Percentiles rank a stretch among this genome's conserved stretches.
phyloP scores from a whole-genome alignment of 441 rosid genomes.

The Oxalis stricta region DNA sequence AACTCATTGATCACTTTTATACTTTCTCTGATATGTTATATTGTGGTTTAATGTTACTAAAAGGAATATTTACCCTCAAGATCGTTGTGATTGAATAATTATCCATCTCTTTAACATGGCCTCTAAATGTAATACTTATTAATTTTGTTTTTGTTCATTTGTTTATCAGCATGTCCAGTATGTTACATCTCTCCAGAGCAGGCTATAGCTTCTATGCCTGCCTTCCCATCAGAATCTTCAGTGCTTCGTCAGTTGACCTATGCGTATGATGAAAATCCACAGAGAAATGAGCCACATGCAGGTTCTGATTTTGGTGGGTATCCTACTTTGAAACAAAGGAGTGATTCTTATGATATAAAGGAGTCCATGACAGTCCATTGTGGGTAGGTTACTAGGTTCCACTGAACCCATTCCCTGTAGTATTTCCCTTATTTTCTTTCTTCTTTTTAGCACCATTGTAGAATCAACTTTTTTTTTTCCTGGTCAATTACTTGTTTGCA shows the following conservation, averaged over 20 bases:
- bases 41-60: too few relatives aligned
- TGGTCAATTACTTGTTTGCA: constrained; percentile 4
- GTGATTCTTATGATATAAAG: constrained; percentile 43
- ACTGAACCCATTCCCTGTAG: background rate
- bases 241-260: constrained; percentile 45
- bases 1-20: too few relatives aligned
- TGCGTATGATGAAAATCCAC: constrained; percentile 35
- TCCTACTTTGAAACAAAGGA: constrained; percentile 58
- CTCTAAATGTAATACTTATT: too few relatives aligned
- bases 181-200: constrained; percentile 61
- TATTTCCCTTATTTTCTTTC: background rate
- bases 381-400: constrained; percentile 36
- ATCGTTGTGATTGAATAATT: too few relatives aligned
- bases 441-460: background rate
- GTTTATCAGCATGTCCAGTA: constrained; percentile 62
- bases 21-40: too few relatives aligned
- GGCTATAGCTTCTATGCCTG: constrained; percentile 64
- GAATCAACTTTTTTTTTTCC: background rate
- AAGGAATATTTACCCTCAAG: too few relatives aligned
- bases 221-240: constrained; percentile 33
- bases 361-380: constrained; percentile 78
- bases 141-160: constrained; percentile 7
- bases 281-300: constrained; percentile 43
- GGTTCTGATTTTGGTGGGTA: constrained; percentile 86
- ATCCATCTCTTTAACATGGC: too few relatives aligned